Conservation (phyloP, 2,329 filamentous ascomycete genomes). For the Monilinia fructicola region DNA sequence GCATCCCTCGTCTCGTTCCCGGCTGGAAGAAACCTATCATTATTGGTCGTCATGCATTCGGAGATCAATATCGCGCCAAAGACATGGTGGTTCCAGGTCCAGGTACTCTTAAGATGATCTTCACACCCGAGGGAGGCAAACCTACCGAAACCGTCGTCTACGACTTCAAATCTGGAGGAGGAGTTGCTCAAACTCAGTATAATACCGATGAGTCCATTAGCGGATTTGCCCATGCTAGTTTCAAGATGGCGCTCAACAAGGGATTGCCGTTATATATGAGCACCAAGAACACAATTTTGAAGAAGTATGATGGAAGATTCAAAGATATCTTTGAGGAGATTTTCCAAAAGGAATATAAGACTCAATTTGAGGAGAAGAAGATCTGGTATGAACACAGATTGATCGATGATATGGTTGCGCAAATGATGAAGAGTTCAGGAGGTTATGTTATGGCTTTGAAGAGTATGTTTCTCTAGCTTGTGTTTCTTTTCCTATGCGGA, state of each 20-base stretch:
- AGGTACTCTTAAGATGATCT: constrained; percentile 92
- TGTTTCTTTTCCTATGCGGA: constrained; percentile 7
- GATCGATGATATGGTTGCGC: constrained; percentile 99
- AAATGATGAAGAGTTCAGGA: constrained; percentile 99
- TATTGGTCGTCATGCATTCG: constrained; percentile 96
- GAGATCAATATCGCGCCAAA: constrained; percentile 97
- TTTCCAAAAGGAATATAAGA: constrained; percentile 84
- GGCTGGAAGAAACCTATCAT: constrained; percentile 99
- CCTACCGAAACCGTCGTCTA: constrained; percentile 86
- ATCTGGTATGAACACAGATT: constrained; percentile 99
- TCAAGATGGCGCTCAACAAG: constrained; percentile 92
- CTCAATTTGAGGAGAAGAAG: constrained; percentile 82
- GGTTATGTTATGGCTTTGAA: constrained; percentile 98
- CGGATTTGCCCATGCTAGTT: constrained; percentile 93
- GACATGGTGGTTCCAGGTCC: constrained; percentile 79
- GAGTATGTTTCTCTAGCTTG: constrained; percentile 59
- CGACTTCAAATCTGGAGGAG: constrained; percentile 82
- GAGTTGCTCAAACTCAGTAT: constrained; percentile 93
- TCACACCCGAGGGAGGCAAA: constrained; percentile 79
- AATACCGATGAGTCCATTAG: constrained; percentile 95
- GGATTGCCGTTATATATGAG: constrained; percentile 96
- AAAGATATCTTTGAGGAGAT: constrained; percentile 99
- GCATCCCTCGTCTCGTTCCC: constrained; percentile 87
- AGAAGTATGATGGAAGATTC: constrained; percentile 98
- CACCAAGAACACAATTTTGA: constrained; percentile 99